phyloP scores from a whole-genome alignment of 805 yeast genomes.

The Zygosaccharomyces kombuchaensis region DNA sequence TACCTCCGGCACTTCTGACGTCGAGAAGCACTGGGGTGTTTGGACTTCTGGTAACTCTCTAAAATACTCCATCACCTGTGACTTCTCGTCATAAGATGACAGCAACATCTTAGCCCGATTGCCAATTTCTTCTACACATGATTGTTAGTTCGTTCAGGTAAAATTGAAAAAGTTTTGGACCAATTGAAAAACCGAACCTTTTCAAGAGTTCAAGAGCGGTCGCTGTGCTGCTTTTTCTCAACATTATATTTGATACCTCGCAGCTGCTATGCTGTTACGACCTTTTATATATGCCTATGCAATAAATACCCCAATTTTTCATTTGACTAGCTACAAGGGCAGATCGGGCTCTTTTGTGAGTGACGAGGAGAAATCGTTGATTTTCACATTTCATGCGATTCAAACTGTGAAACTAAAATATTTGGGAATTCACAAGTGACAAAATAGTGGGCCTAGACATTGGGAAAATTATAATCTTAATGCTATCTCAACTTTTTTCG shows the following conservation, averaged over 20 bases:
- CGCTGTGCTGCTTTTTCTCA: background rate
- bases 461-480: too few relatives aligned
- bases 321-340: background rate
- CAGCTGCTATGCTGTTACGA: slow-evolving; percentile 6
- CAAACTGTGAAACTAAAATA: too few relatives aligned
- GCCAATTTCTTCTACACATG: slow-evolving; percentile 1
- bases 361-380: too few relatives aligned
- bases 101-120: background rate
- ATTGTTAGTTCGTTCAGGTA: slow-evolving; percentile 3
- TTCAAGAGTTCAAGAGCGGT: background rate
- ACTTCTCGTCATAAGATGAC: slow-evolving; percentile 33
- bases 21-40: slow-evolving; percentile 95
- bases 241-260: background rate
- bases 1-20: slow-evolving; percentile 78
- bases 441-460: too few relatives aligned
- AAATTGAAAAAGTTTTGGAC: background rate
- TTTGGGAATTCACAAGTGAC: background rate
- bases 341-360: too few relatives aligned
- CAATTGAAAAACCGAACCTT: background rate
- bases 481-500: too few relatives aligned
- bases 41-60: slow-evolving; percentile 49
- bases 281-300: slow-evolving; percentile 1
- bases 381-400: background rate
- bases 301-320: slow-evolving; percentile 5
- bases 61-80: slow-evolving; percentile 48